These are phyloP conservation scores for Histomonas meleagridis DNA, from an alignment of 208 protist genomes.

Conservation along the genomic window DNA sequence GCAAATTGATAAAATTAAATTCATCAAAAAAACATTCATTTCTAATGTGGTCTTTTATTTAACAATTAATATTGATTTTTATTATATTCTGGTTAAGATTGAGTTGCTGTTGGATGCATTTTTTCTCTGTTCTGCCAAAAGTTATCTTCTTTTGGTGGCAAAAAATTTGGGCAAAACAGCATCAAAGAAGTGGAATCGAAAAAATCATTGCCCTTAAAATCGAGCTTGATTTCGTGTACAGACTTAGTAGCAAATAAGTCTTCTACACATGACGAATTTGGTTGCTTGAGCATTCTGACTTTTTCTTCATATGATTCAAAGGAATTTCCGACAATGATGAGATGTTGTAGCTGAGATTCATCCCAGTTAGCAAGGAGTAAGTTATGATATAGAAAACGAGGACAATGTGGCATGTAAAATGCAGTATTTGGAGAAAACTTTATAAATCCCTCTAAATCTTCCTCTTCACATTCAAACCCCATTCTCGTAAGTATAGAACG, in stretches of 20 bases:
- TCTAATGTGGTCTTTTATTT: too few relatives aligned
- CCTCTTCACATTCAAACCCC: not conserved
- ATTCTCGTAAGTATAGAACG: not conserved
- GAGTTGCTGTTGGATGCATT: too few relatives aligned
- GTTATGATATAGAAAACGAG: not conserved
- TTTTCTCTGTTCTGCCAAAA: not conserved
- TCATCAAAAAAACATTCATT: too few relatives aligned
- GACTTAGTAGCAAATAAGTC: not conserved
- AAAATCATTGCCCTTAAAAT: not conserved
- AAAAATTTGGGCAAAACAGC: not conserved
- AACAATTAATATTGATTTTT: too few relatives aligned
- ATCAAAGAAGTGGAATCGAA: not conserved
- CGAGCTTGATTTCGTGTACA: not conserved
- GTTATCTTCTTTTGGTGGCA: not conserved
- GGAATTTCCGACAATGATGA: not conserved
- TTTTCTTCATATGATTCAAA: not conserved
- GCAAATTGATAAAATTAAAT: too few relatives aligned
- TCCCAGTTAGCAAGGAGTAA: not conserved
- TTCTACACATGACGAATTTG: not conserved
- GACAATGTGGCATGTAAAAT: conserved; percentile 9
- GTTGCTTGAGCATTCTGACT: not conserved
- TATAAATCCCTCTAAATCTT: not conserved
- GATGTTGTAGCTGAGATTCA: not conserved
- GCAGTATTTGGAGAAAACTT: not conserved
- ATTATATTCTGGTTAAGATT: too few relatives aligned